Evolutionary conservation across 1,284 basidiomycete genomes (phyloP), one percentile per base, ranked within the genome.

Genomic region (Puccinia triticina): DNA sequence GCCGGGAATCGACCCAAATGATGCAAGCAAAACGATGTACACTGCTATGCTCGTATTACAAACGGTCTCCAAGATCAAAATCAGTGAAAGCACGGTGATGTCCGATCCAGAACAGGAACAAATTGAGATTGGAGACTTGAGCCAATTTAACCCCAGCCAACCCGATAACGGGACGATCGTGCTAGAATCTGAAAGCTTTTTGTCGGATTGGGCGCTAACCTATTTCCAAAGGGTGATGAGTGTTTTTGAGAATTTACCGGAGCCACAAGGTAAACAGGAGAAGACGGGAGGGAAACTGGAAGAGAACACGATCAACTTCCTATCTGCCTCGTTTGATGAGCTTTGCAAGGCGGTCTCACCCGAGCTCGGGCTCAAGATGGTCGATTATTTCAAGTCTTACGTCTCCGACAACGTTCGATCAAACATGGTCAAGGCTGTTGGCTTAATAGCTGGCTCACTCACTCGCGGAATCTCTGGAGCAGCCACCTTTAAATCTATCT

Each of bases 1-100:
- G 59, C 96, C 96, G 21, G 95, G 95, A 7, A 94, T 97, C 83
- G 95, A 96, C 87, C 87, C 96, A 90, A 98, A 98, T 87, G 96
- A 98, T 84, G 94, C 95, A 0, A 89, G 91, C 84, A 98, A 98
- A 89, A 98, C 96, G 1, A 89, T 95, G 84, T 84, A 84, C 26
- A 86, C 85, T 14, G 85, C 84, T 43, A 85, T 86, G 84, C 86
- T 86, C 37, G 83, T 86, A 82, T 83, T 87, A 18, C 84, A 85
- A 87, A 85, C 83, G 23, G 29, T 83, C 37, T 67, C 84, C 0
- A 91, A 93, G 84, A 91, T 97, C 84, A 92, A 92, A 86, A 90
- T 98, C 79, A 93, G 92, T 43, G 94, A 96, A 85, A 88, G 95
- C 55, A 92, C 90, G 55, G 83, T 77, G 18, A 74, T 69, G 23